Base-by-base conservation (phyloP, 78 protist genomes). In the Dictyostelium intermedium region DNA sequence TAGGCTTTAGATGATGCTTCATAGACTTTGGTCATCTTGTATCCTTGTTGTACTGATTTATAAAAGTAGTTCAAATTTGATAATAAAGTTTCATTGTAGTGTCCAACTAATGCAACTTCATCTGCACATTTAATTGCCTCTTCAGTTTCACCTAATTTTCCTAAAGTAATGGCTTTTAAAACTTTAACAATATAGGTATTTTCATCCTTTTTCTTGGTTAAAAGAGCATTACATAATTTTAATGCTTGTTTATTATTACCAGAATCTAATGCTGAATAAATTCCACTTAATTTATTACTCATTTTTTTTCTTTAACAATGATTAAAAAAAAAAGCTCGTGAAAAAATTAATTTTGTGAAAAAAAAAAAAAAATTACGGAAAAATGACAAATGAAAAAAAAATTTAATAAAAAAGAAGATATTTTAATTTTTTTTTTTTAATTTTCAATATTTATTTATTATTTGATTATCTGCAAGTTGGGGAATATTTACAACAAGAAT, bases 111-210 rank as follows among this genome's bases (percentile, higher is more conserved):
- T 30, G 94, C 81, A 3, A 89, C 34, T 23, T 83, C 66, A 14
- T 89, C 94, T 9, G 83, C 81, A n/a, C n/a, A 5, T 34, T 80
- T 89, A 56, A 89, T 80, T 4, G 94, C 94, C 16, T 89, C 94
- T 39, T 43, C 76, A 35, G 23, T 80, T 32, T 89, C 82, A 34
- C 73, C 73, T 11, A 89, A 66, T 69, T 80, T 89, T 1, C 1
- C 32, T 2, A 80, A 27, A 13, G 87, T 13, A 7, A 89, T 60
- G 0, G 94, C 85, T 13, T 80, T 78, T 23, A 89, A 47, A 16
- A 89, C 81, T 27, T 9, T 66, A 1, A 78, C 82, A 6, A 70
- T 37, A 20, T 84, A 11, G 2, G 23, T 30, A 77, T 86, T 56
- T 18, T 50, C 78, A 45, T 79, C 84, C 20, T 39, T 45, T 76